Base-by-base conservation (phyloP, 2,329 filamentous ascomycete species). In the Aureobasidium sp. region DNA sequence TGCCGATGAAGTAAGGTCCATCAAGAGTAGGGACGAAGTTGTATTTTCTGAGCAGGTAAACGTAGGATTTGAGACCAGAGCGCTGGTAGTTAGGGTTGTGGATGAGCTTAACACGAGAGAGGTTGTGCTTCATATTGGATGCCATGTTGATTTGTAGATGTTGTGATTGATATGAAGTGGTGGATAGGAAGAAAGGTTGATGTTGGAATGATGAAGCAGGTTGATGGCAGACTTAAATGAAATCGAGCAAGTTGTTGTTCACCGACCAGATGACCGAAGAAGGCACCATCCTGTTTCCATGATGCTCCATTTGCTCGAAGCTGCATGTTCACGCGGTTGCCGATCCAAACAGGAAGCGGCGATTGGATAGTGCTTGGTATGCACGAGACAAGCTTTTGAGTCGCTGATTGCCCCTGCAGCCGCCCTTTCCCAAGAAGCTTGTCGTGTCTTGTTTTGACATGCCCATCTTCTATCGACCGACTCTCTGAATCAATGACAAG, bases 11-110 rank as follows among this genome's bases (percentile, higher is more conserved):
- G 72, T 83, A 89, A 8, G 84, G 85, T 4, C 86, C 84, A 1
- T 80, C 78, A 63, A 80, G 76, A 61, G 85, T 87, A 35, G 86
- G 84, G 23, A 79, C 73, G 68, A 88, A 84, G 61, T 80, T 77
- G 69, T 81, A 69, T 50, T 69, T 69, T 35, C 64, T 60, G 33
- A 67, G 60, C 8, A 68, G 61, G 27, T 64, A 63, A 11, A 64
- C 65, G 10, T 72, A 72, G 10, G 68, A 68, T 57, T 68, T 70
- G 43, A 68, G 45, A 35, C 69, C 70, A 62, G 66, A 66, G 29
- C 66, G 63, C 21, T 60, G 50, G 62, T 69, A 67, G 50, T 70
- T 63, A 4, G 66, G 63, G 61, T 69, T 71, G 27, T 66, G 61
- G 53, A 65, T 63, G 31, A 70, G 64, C 47, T 65, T 65, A 46